Conservation (phyloP, 257 asterid species). For the Nicotiana tabacum region DNA sequence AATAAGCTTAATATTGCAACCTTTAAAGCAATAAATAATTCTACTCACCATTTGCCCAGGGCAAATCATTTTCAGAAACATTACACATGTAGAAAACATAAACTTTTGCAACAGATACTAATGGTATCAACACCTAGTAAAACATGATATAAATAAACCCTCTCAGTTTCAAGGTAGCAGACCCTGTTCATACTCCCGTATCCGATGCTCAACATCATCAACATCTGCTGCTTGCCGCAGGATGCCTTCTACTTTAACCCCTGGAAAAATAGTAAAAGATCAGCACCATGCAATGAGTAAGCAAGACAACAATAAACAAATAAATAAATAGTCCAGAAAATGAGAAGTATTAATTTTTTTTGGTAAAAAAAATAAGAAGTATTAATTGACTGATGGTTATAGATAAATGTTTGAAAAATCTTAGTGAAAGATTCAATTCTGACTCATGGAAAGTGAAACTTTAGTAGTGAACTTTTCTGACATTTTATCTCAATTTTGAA, state of each 20-base stretch:
- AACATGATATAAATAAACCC: neutral
- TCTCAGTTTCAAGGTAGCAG: constrained; percentile 13
- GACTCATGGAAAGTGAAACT: neutral
- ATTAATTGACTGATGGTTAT: neutral
- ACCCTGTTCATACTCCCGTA: constrained; percentile 95
- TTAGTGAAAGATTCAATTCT: neutral
- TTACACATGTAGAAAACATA: neutral
- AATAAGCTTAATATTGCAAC: neutral
- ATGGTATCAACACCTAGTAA: constrained; percentile 8
- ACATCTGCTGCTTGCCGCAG: constrained; percentile 99
- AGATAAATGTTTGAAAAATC: neutral
- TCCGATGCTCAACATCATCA: constrained; percentile 86
- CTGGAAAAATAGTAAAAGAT: constrained; percentile 37
- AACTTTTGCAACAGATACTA: neutral
- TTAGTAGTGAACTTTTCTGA: neutral
- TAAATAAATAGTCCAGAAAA: neutral
- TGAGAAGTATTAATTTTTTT: neutral
- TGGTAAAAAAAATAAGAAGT: neutral
- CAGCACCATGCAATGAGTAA: constrained; percentile 19
- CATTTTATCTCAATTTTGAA: constrained; percentile 2
- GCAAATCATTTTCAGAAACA: neutral
- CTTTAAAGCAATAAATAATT: neutral
- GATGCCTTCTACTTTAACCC: constrained; percentile 86
- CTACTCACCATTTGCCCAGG: neutral
- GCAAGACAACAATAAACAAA: neutral